Evolutionary conservation across 192 early-diverging fungal species (phyloP), one percentile per base, ranked within the genome.

Genomic region (Umbelopsis sp.): DNA sequence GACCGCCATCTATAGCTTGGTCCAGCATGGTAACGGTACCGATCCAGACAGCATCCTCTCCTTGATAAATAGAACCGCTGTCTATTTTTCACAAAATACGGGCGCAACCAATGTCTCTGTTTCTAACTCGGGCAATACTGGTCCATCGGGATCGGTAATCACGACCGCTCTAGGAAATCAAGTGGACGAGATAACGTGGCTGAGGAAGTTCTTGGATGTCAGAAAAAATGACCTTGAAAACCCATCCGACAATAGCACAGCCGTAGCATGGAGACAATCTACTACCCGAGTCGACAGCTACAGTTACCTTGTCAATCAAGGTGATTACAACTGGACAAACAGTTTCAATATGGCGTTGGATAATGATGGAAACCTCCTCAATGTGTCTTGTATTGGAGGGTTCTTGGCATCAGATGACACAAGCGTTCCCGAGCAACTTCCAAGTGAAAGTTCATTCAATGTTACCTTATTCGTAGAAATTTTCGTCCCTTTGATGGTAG

Each of bases 181-280:
- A 32, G 56, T 62, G 10, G 56, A 62, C 31, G 56, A 62, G 34
- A 62, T 62, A 62, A 62, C 56, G 20, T 62, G 56, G 56, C 17
- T 62, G 56, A 36, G 12, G 17, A 62, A 36, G 26, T 62, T 62
- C 31, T 34, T 62, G 56, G 32, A 32, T 14, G 31, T 62, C 17
- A 62, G 56, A 62, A 29, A 20, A 20, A 17, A 29, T 32, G 56
- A 62, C 31, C n/a, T 62, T 6, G 4, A 17, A 32, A 62, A 62
- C 2, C 56, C 56, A 62, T 62, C 31, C 16, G 56, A 62, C 31
- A n/a, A 36, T 7, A 36, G 56, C n/a, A 62, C 56, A 62, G 56
- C 32, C 16, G 11, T 31, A 20, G 56, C 56, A 31, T 62, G 56
- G 56, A 34, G 14, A 34, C 12, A 32, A 12, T 34, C 56, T 2